phyloP scores from a whole-genome alignment of 352 stramenopile genomes.

The Phytophthora sp. region DNA sequence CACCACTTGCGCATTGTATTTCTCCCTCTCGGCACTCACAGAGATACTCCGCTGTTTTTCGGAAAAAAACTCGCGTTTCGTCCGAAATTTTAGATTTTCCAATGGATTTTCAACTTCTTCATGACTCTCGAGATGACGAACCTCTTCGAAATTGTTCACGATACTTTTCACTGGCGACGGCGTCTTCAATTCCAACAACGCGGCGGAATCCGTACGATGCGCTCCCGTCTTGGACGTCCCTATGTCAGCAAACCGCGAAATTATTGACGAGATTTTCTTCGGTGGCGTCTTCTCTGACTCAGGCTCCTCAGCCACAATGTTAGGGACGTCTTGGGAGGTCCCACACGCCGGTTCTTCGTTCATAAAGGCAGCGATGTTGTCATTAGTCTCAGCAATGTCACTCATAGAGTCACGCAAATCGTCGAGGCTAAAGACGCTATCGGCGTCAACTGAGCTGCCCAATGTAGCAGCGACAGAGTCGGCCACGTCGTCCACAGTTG shows the following conservation, averaged over 20 bases:
- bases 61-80: conserved; percentile 62
- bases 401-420: conserved; percentile 18
- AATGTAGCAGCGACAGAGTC: conserved; percentile 23
- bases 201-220: conserved; percentile 36
- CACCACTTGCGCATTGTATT: conserved; percentile 35
- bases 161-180: conserved; percentile 50
- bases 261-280: conserved; percentile 32
- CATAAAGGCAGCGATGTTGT: no score
- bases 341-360: no score
- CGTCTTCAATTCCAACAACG: conserved; percentile 28
- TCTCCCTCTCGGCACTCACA: conserved; percentile 43
- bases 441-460: conserved; percentile 21
- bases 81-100: conserved; percentile 56
- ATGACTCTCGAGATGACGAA: conserved; percentile 63
- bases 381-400: not conserved
- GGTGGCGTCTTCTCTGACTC: conserved; percentile 28
- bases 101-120: conserved; percentile 48
- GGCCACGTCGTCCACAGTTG: conserved; percentile 8
- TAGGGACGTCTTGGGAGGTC: no score
- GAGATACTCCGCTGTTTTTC: conserved; percentile 46
- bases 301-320: conserved; percentile 18
- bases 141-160: no score
- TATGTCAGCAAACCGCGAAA: conserved; percentile 37
- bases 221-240: conserved; percentile 23
- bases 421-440: conserved; percentile 24